These are phyloP conservation scores for Wickerhamomyces xylosicus DNA, from an alignment of 805 yeast species.

Conservation along the genomic window DNA sequence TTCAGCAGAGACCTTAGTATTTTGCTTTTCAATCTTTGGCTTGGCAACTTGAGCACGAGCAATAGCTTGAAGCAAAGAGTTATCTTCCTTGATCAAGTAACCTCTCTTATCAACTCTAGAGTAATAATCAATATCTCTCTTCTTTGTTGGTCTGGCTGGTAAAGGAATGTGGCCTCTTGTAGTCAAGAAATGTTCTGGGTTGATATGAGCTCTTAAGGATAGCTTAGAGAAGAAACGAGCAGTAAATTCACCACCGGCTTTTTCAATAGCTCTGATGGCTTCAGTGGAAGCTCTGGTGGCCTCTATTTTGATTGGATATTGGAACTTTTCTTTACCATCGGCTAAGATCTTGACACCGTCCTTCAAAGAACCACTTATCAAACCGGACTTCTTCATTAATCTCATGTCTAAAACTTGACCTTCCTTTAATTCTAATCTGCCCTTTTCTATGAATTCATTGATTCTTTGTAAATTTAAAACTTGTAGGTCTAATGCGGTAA, in stretches of 20 bases:
- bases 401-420: slow-evolving; percentile 66
- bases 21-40: slow-evolving; percentile 4
- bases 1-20: slow-evolving; percentile 4
- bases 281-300: slow-evolving; percentile 71
- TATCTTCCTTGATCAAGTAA: slow-evolving; percentile 40
- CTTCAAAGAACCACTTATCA: slow-evolving; percentile 57
- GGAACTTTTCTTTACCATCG: slow-evolving; percentile 38
- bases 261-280: slow-evolving; percentile 68
- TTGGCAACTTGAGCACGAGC: slow-evolving; percentile 9
- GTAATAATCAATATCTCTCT: slow-evolving; percentile 74
- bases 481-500: slow-evolving; percentile 38
- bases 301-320: slow-evolving; percentile 65
- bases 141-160: slow-evolving; percentile 75
- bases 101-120: slow-evolving; percentile 67
- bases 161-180: slow-evolving; percentile 76
- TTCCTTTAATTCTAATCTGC: slow-evolving; percentile 46
- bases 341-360: slow-evolving; percentile 82
- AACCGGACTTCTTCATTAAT: slow-evolving; percentile 65
- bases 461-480: slow-evolving; percentile 55
- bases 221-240: slow-evolving; percentile 61
- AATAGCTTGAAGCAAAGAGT: slow-evolving; percentile 15
- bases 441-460: slow-evolving; percentile 57
- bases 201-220: slow-evolving; percentile 63
- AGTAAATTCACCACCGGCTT: slow-evolving; percentile 61
- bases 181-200: slow-evolving; percentile 59